Conservation (phyloP, 2,329 filamentous ascomycete genomes). For the Orbilia ellipsospora region DNA sequence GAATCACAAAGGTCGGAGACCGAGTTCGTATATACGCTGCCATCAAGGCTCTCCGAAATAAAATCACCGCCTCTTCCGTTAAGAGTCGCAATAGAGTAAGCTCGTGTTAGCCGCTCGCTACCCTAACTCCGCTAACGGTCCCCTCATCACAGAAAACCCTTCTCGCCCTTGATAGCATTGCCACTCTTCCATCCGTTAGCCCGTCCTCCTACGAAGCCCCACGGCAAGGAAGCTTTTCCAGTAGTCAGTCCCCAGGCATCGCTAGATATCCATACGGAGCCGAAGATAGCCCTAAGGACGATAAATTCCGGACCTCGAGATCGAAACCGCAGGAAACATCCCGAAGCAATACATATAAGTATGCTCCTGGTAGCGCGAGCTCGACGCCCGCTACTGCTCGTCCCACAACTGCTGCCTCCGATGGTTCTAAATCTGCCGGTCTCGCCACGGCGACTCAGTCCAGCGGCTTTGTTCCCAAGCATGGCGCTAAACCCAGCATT, state of each 20-base stretch:
- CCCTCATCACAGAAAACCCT: conserved; percentile 41
- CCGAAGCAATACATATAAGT: conserved; percentile 32
- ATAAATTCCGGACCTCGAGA: conserved; percentile 42
- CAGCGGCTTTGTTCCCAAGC: conserved; percentile 36
- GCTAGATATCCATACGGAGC: conserved; percentile 33
- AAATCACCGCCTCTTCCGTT: conserved; percentile 75
- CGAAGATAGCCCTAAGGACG: conserved; percentile 54
- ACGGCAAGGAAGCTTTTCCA: conserved; percentile 45
- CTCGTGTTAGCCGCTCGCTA: conserved; percentile 6
- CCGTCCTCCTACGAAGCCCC: conserved; percentile 46
- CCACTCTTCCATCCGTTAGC: conserved; percentile 42
- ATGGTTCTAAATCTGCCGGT: conserved; percentile 41
- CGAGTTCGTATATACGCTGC: conserved; percentile 88
- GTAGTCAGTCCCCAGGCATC: conserved; percentile 30
- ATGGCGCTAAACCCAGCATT: conserved; percentile 55
- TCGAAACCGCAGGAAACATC: conserved; percentile 21
- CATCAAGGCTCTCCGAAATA: conserved; percentile 84
- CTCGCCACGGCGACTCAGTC: conserved; percentile 35
- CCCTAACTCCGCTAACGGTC: conserved; percentile 20
- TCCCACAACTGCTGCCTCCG: conserved; percentile 37
- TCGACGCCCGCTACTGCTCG: conserved; percentile 22
- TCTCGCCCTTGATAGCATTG: conserved; percentile 48
- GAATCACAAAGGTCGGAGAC: conserved; percentile 97
- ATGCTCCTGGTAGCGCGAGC: conserved; percentile 20
- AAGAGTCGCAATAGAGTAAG: conserved; percentile 87